Evolutionary conservation across 2,329 filamentous ascomycete genomes (phyloP).

Genomic region (Xylariaceae sp.): DNA sequence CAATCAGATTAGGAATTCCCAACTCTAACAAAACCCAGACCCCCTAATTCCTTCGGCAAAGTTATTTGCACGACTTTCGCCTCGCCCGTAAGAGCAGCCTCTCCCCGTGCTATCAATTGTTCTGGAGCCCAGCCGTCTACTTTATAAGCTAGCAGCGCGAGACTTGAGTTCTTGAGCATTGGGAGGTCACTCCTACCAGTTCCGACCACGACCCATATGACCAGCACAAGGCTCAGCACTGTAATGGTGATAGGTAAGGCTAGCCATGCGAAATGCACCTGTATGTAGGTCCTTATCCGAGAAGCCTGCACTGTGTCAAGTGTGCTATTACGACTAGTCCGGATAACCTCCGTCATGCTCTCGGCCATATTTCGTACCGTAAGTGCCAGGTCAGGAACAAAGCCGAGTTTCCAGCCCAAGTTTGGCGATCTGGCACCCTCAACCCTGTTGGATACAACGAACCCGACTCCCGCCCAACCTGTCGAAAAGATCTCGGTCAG

Average conservation of each 20-base stretch:
- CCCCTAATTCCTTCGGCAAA: neutral
- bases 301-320: neutral
- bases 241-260: slow-evolving; percentile 13
- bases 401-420: slow-evolving; percentile 11
- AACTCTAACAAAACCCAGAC: neutral
- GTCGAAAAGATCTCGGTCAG: neutral
- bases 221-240: slow-evolving; percentile 5
- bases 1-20: too few relatives aligned
- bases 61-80: neutral
- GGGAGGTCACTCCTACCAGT: neutral
- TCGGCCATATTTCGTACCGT: slow-evolving; percentile 10
- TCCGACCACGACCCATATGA: slow-evolving; percentile 2
- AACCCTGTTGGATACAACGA: neutral
- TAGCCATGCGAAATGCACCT: slow-evolving; percentile 23
- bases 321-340: slow-evolving; percentile 16
- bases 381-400: neutral
- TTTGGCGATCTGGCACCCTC: neutral
- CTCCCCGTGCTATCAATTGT: neutral
- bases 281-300: slow-evolving; percentile 10
- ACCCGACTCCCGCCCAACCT: neutral
- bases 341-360: slow-evolving; percentile 22
- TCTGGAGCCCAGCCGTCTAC: slow-evolving; percentile 8
- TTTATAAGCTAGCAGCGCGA: slow-evolving; percentile 19
- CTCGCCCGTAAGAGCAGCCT: neutral
- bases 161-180: slow-evolving; percentile 17